These are phyloP conservation scores for Leccinum pellstonianum DNA, from an alignment of 768 basidiomycete genomes.

Conservation along the genomic window DNA sequence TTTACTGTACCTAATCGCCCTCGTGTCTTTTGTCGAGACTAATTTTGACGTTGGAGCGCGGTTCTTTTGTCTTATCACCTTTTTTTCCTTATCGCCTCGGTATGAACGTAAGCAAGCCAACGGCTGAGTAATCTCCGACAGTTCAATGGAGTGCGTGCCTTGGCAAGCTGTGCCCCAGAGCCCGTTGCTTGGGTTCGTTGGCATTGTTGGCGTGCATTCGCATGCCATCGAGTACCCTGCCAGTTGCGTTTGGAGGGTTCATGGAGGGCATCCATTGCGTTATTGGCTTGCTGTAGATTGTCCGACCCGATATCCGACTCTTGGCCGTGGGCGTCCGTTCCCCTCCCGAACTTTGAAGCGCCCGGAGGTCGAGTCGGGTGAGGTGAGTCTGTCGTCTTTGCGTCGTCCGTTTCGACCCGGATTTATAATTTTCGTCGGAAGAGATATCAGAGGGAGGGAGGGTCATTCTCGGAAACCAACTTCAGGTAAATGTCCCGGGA, in stretches of 20 bases:
- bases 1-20: conserved; percentile 5
- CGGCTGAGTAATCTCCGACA: neutral
- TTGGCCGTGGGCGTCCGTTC: neutral
- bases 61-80: conserved; percentile 7
- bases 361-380: neutral
- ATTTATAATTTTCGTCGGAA: neutral
- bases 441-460: neutral
- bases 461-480: neutral
- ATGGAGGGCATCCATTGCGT: neutral
- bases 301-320: neutral
- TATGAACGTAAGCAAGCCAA: neutral
- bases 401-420: neutral
- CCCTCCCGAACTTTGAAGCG: neutral
- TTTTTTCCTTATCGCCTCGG: conserved; percentile 7
- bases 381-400: neutral
- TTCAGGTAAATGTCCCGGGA: neutral
- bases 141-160: conserved; percentile 10
- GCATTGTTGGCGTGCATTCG: neutral
- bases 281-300: conserved; percentile 14
- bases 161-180: conserved; percentile 21
- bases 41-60: neutral
- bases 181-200: neutral
- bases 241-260: neutral
- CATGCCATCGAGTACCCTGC: neutral
- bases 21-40: conserved; percentile 7